Base-by-base conservation (phyloP, 2,329 filamentous ascomycete species). In the Paracorniculantispora psalliotae region DNA sequence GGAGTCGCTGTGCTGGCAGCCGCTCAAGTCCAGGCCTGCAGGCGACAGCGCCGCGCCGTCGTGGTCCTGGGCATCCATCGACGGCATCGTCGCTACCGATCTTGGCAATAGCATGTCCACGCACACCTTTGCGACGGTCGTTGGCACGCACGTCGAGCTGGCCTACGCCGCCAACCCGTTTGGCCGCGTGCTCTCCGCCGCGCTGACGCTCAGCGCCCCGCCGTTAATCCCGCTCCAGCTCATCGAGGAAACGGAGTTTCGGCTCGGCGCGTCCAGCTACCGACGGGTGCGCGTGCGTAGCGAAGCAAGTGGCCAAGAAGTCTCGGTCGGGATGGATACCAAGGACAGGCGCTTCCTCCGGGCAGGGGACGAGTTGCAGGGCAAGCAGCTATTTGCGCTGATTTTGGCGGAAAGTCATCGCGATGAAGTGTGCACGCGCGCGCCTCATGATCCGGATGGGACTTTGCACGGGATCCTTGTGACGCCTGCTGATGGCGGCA, bases 361-460 rank as follows among this genome's bases (percentile, higher is more conserved):
- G 13, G 41, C 58, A 3, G 44, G 26, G 4, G 51, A 56, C 10
- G 23, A 6, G 17, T 26, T 60, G 33, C 43, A 25, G 23, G 28
- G 48, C 4, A 41, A 12, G 19, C 7, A 43, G 23, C 51, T 51
- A 5, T 49, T 56, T 50, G 58, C 58, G 25, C 51, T 56, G 44
- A 41, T 60, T 21, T 21, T 56, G 51, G 44, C 39, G 8, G 26
- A 56, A 23, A 60, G 50, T 26, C 50, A 50, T 17, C 15, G 13
- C 8, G 44, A 56, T 21, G 44, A 44, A 2, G 23, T 13, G 23
- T 53, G 35, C 28, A 3, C 10, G 13, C 5, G 21, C 23, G 37
- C 5, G n/a, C 23, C 19, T 8, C 21, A 46, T 7, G 23, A 41
- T 17, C 25, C 50, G 21, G 21, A 53, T 8, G 25, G 21, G 7